Evolutionary conservation across 1,284 basidiomycete genomes (phyloP).

Genomic region (Acaromyces ingoldii): DNA sequence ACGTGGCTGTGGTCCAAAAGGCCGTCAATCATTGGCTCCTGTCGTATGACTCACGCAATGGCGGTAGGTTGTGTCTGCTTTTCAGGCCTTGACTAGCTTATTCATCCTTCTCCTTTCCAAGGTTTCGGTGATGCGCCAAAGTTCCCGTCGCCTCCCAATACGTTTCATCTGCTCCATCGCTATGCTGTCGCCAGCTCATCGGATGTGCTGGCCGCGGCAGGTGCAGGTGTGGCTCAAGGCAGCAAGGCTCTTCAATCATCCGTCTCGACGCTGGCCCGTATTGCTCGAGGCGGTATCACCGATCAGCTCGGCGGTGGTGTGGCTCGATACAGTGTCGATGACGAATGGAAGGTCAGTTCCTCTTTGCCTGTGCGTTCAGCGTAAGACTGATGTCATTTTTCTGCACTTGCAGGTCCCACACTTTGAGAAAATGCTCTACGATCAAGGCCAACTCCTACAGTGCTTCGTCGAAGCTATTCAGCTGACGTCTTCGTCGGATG

Average conservation of each 20-base stretch:
- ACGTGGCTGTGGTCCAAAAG: slow-evolving; percentile 16
- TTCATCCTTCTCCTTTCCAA: slow-evolving; percentile 22
- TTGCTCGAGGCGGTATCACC: slow-evolving; percentile 56
- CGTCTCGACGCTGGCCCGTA: slow-evolving; percentile 44
- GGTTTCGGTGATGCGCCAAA: slow-evolving; percentile 53
- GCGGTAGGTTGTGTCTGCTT: slow-evolving; percentile 11
- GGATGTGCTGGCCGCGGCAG: slow-evolving; percentile 8
- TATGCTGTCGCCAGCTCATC: slow-evolving; percentile 8
- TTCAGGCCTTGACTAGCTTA: slow-evolving; percentile 9
- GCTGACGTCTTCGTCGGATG: slow-evolving; percentile 5
- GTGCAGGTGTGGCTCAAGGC: slow-evolving; percentile 15
- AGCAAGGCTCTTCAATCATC: slow-evolving; percentile 14
- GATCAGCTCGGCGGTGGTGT: slow-evolving; percentile 56
- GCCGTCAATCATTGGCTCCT: slow-evolving; percentile 20
- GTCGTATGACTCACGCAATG: slow-evolving; percentile 20
- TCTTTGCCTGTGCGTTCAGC: too few relatives aligned
- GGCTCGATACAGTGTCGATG: slow-evolving; percentile 56
- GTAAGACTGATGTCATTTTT: too few relatives aligned
- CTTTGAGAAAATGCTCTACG: slow-evolving; percentile 58
- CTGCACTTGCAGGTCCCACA: too few relatives aligned
- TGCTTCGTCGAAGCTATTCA: slow-evolving; percentile 44
- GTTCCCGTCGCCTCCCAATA: slow-evolving; percentile 50
- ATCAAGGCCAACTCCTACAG: slow-evolving; percentile 54
- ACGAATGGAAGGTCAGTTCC: slow-evolving; percentile 55
- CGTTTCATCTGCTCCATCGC: slow-evolving; percentile 40